Base-by-base conservation (phyloP, 2,329 filamentous ascomycete genomes). In the Emmonsia crescens region DNA sequence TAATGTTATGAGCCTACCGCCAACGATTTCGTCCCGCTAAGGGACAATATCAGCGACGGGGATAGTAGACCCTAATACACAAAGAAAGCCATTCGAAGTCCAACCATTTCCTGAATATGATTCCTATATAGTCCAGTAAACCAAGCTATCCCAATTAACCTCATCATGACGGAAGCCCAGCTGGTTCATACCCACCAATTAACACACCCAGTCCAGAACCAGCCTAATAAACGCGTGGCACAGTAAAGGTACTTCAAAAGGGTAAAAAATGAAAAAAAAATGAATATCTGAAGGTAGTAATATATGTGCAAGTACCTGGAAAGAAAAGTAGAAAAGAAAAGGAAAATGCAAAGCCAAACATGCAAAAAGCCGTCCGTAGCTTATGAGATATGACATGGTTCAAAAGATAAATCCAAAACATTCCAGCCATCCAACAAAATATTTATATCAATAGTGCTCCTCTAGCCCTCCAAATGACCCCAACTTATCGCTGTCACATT, bases 401-500 rank as follows among this genome's bases (percentile, higher is more conserved):
- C n/a, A 55, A 38, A 55, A 24, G 27, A 16, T 0, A 36, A 55
- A 27, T 4, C 29, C 38, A 36, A 58, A 24, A 54, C 19, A 51
- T 29, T 38, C 52, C 21, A 31, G 24, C 31, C 27, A 52, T 27
- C 31, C 31, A 61, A 56, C 27, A 46, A 16, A 31, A 10, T 3
- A 60, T 42, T 14, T 40, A 42, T 57, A 64, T 71, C 64, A 80
- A 67, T 78, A 79, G 67, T 68, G 72, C 61, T 80, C 78, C 14
- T 72, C 67, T 64, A 80, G 65, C n/a, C 70, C 70, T 1, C 70
- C 69, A 68, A 80, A 68, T 77, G 76, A 1, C 78, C 78, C 3
- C 14, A 57, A 3, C 21, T 29, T 24, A 80, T 68, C 29, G 66
- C 75, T 73, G 3, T 74, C 80, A 73, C 89, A 93, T 68, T 85